Percentiles rank a stretch among this genome's conserved stretches.
Conservation (phyloP, 768 basidiomycete genomes). For the Coprinopsis cinerea region DNA sequence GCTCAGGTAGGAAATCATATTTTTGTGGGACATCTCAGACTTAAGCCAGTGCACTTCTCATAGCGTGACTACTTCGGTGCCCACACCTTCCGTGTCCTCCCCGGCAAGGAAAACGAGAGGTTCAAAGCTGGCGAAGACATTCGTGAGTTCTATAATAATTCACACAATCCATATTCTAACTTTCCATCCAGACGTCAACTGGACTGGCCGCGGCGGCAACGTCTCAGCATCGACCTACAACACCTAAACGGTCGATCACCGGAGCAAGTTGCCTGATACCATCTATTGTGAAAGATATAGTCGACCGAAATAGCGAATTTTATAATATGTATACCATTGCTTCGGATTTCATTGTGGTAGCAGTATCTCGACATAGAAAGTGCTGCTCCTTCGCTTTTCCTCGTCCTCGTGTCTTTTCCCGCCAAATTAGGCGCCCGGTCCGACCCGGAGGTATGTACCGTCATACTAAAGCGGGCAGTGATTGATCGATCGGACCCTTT, state of each 20-base stretch:
- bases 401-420: no score
- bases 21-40: conserved; percentile 2
- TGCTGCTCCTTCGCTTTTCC: no score
- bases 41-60: conserved; percentile 3
- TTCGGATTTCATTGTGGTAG: no score
- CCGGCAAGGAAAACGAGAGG: conserved; percentile 83
- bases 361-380: no score
- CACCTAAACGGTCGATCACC: conserved; percentile 30
- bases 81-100: conserved; percentile 93
- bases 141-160: conserved; percentile 48
- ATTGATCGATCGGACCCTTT: no score
- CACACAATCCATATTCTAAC: neutral
- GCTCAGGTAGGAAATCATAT: conserved; percentile 82
- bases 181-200: conserved; percentile 74
- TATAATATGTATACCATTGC: no score
- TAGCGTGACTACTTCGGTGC: conserved; percentile 99
- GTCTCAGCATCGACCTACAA: conserved; percentile 87
- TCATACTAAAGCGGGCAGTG: no score
- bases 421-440: no score
- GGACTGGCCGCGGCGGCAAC: conserved; percentile 96
- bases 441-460: no score
- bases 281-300: neutral
- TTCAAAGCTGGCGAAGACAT: conserved; percentile 82
- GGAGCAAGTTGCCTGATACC: neutral
- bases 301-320: no score